Conservation (phyloP, 768 basidiomycete genomes). For the Agrocybe pediades region DNA sequence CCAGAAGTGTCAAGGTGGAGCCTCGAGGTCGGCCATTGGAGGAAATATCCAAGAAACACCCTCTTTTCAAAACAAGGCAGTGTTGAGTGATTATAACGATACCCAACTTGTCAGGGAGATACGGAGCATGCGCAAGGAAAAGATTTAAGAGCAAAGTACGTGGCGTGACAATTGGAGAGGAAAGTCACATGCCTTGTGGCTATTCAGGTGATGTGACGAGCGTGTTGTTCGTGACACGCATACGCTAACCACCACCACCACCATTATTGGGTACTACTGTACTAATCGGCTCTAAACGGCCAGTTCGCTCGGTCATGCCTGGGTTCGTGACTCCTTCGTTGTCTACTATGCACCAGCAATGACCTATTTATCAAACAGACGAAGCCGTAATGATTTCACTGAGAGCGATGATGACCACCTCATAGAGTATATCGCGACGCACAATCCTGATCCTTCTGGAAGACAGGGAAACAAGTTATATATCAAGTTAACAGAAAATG, state of each 20-base stretch:
- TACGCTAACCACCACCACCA: not conserved
- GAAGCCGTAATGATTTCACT: slow-evolving; percentile 15
- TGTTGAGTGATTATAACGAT: too few species aligned
- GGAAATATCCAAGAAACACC: too few species aligned
- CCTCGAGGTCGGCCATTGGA: too few species aligned
- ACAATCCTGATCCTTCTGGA: slow-evolving; percentile 40
- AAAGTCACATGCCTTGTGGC: not conserved
- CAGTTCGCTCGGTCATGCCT: not conserved
- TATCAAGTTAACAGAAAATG: slow-evolving; percentile 44
- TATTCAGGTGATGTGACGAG: not conserved
- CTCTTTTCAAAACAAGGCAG: too few species aligned
- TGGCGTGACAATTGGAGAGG: not conserved
- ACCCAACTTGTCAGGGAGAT: too few species aligned
- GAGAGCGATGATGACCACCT: slow-evolving; percentile 17
- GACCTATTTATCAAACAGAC: not conserved
- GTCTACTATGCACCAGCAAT: too few species aligned
- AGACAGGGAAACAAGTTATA: slow-evolving; percentile 52
- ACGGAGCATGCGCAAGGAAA: too few species aligned
- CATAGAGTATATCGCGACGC: slow-evolving; percentile 39
- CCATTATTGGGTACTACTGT: not conserved
- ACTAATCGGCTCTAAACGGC: not conserved
- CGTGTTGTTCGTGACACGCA: not conserved
- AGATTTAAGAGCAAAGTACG: not conserved
- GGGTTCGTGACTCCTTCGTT: too few species aligned
- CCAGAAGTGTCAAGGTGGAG: too few species aligned